Conservation (phyloP, 2,329 filamentous ascomycete species). For the Penicillium italicum region DNA sequence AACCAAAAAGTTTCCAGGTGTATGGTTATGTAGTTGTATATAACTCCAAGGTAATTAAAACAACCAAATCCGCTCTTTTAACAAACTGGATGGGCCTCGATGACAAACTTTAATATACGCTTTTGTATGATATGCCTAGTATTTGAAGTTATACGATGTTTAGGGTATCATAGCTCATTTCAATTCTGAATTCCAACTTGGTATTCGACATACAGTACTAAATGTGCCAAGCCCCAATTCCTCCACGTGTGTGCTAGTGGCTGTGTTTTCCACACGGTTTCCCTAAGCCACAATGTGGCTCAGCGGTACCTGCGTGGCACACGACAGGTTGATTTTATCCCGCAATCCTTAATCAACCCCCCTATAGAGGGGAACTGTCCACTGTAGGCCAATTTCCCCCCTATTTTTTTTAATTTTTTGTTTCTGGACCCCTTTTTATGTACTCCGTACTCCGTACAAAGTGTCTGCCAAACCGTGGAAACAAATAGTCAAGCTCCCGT, state of each 20-base stretch:
- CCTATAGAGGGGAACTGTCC: conserved; percentile 1
- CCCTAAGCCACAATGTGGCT: conserved; percentile 20
- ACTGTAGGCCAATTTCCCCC: background rate
- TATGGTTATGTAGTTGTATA: no score
- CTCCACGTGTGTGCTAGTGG: conserved; percentile 25
- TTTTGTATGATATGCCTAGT: no score
- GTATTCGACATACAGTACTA: no score
- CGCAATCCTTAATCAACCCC: background rate
- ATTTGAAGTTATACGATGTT: no score
- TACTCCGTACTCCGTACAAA: no score
- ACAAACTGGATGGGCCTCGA: no score
- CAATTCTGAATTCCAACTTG: no score
- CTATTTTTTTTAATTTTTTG: background rate
- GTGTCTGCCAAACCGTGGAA: background rate
- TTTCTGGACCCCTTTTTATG: background rate
- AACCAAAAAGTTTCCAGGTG: no score
- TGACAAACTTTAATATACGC: no score
- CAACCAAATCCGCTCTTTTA: no score
- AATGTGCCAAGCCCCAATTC: background rate
- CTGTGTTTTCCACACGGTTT: conserved; percentile 14
- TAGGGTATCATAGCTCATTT: no score
- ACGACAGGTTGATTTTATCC: background rate
- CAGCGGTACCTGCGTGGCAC: background rate
- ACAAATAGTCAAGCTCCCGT: conserved; percentile 5
- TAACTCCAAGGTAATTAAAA: no score